phyloP scores from a whole-genome alignment of 140 eudicot genomes.

The Eryngium alpinum region DNA sequence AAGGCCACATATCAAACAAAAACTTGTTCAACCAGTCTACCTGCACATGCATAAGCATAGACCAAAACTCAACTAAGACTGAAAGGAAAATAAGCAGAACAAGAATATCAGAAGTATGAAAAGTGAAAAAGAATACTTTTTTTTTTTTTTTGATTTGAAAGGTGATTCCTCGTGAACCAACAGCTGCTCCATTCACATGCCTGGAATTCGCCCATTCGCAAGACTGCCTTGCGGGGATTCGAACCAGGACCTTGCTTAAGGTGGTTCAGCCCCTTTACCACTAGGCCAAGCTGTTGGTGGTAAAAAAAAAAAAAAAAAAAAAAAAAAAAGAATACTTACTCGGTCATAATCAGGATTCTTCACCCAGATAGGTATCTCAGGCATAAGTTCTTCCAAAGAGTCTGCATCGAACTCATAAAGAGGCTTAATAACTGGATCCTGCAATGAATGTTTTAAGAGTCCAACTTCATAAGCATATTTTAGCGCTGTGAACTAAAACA shows the following conservation, averaged over 20 bases:
- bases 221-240: no score
- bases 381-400: conserved; percentile 46
- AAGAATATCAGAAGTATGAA: neutral
- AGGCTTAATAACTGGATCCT: conserved; percentile 59
- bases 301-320: no score
- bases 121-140: no score
- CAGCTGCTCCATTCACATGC: no score
- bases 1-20: conserved; percentile 72
- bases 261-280: no score
- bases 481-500: neutral
- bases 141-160: no score
- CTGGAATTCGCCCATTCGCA: no score
- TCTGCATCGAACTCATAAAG: conserved; percentile 51
- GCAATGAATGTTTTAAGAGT: neutral
- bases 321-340: conserved; percentile 40
- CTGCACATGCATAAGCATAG: conserved; percentile 24
- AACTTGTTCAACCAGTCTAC: conserved; percentile 82
- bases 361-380: conserved; percentile 86
- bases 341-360: conserved; percentile 87
- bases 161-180: no score
- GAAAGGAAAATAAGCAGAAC: neutral
- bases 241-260: no score
- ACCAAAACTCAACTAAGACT: conserved; percentile 4
- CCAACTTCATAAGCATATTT: neutral
- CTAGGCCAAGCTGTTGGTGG: no score